Conservation (phyloP, 2,329 filamentous ascomycete species). For the Cadophora luteo-olivacea region DNA sequence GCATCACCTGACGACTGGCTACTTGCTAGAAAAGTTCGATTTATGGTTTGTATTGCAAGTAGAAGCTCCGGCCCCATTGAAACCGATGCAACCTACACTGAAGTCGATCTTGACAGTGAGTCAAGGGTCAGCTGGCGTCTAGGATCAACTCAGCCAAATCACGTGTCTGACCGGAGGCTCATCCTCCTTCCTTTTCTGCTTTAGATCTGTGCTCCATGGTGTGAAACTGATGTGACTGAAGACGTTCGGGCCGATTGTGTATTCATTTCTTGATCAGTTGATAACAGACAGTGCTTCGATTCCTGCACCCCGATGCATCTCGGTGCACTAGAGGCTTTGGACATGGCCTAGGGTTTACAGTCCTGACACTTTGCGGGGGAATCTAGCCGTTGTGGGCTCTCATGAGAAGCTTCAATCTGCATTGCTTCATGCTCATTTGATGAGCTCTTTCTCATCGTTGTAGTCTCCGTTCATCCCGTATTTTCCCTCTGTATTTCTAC, state of each 20-base stretch:
- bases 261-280: background rate
- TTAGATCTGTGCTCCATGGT: background rate
- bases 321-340: background rate
- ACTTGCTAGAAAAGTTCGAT: background rate
- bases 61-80: background rate
- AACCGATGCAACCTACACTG: background rate
- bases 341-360: background rate
- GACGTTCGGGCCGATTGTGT: slow-evolving; percentile 1
- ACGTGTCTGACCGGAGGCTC: background rate
- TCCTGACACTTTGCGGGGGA: background rate
- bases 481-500: background rate
- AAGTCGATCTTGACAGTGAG: background rate
- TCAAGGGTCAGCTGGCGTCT: background rate
- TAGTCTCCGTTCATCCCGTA: background rate
- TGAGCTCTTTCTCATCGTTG: background rate
- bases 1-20: background rate
- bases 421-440: background rate
- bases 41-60: background rate
- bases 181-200: slow-evolving; percentile 7
- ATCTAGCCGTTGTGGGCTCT: background rate
- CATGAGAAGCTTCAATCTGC: background rate
- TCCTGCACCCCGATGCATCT: background rate
- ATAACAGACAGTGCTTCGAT: background rate
- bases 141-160: background rate
- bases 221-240: background rate